These are phyloP conservation scores for Colletotrichum salicis DNA, from an alignment of 2,329 filamentous ascomycete genomes.

Conservation along the genomic window DNA sequence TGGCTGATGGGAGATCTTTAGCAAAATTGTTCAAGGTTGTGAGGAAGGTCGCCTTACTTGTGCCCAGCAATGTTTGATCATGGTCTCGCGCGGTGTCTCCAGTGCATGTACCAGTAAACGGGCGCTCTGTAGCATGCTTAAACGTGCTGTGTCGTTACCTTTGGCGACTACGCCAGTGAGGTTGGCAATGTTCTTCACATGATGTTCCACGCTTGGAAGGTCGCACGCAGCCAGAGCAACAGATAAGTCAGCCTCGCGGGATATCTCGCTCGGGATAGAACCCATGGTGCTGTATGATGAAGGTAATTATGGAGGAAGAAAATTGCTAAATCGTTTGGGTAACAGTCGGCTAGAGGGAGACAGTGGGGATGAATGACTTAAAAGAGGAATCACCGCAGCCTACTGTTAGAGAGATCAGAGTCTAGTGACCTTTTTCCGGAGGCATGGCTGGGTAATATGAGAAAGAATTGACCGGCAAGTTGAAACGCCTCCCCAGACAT, in stretches of 20 bases:
- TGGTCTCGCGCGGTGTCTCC: constrained; percentile 46
- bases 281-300: neutral
- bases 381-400: too few relatives aligned
- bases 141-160: neutral
- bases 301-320: neutral
- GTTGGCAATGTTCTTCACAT: neutral
- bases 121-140: constrained; percentile 13
- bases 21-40: constrained; percentile 43
- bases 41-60: constrained; percentile 37
- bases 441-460: too few relatives aligned
- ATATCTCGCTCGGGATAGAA: neutral
- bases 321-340: too few relatives aligned
- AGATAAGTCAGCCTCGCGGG: constrained; percentile 2
- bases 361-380: too few relatives aligned
- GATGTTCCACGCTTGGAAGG: neutral
- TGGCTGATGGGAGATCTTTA: constrained; percentile 32
- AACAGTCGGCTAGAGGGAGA: too few relatives aligned
- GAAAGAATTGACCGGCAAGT: too few relatives aligned
- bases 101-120: constrained; percentile 13
- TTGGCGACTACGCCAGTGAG: neutral
- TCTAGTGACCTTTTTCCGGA: too few relatives aligned
- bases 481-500: too few relatives aligned
- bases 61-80: constrained; percentile 45
- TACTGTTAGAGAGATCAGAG: too few relatives aligned
- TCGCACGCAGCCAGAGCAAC: constrained; percentile 12